Base-by-base conservation (phyloP, 495 filamentous ascomycete species). In the Delitschia confertaspora region DNA sequence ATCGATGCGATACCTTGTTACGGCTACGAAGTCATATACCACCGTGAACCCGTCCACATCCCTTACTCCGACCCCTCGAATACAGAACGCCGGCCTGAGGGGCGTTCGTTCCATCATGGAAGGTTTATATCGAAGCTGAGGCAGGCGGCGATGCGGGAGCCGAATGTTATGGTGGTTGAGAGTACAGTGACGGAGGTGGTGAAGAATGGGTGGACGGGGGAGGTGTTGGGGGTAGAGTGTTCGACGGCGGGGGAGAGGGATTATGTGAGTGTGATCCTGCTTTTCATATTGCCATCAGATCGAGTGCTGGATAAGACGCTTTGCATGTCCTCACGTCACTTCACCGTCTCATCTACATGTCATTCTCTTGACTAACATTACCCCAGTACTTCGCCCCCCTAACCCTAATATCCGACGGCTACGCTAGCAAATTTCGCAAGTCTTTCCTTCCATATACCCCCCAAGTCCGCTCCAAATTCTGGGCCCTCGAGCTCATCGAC, bases 341-440 rank as follows among this genome's bases (percentile, higher is more conserved):
- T n/a, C n/a, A n/a, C n/a, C n/a, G n/a, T n/a, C n/a, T n/a, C n/a
- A n/a, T n/a, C n/a, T n/a, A n/a, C n/a, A n/a, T n/a, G n/a, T n/a
- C n/a, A n/a, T n/a, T n/a, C n/a, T n/a, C n/a, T n/a, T n/a, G n/a
- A n/a, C n/a, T n/a, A n/a, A n/a, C 11, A 31, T 19, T 10, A 26
- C 9, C 17, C 54, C 79, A 74, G 66, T 96, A 84, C 65, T 94
- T 95, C 56, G 91, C 76, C 30, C 65, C 78, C 38, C 74, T 96
- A 30, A 96, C 88, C 16, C 79, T 96, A 48, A 73, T 91, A 33
- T 85, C 87, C 14, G 89, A 98, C 66, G 91, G 91, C 45, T 96
- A 96, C 63, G 80, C 79, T 46, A 93, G 85, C 43, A 89, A 84
- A 57, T 95, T 96, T 70, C 80, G 91, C 43, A 91, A 93, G 62